Evolutionary conservation across 2,329 filamentous ascomycete genomes (phyloP), one percentile per base, ranked within the genome.

Genomic region (Parasarocladium wereldwijsianum): DNA sequence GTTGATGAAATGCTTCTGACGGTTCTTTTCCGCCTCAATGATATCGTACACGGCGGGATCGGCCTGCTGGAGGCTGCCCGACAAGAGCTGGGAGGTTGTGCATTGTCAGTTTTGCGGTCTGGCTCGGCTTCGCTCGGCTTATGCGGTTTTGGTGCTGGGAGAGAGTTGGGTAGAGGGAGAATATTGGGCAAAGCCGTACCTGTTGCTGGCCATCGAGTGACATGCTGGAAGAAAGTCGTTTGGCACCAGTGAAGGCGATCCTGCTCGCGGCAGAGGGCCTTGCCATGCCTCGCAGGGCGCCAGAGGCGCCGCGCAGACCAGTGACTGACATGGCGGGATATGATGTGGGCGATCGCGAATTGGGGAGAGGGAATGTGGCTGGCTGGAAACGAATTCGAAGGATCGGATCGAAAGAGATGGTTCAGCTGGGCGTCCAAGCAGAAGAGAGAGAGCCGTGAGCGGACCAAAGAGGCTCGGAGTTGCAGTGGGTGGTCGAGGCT

Each of bases 1-100:
- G 57, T 96, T 96, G 62, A 98, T 93, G 49, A 94, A 98, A 56
- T 96, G 85, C 58, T 93, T 93, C 57, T 98, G 90, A 43, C 90
- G 73, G 42, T 70, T 70, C 71, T 96, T 96, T 65, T 98, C 90
- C 83, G 93, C 20, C 55, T 93, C 79, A 43, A 96, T 74, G 45
- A 96, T 94, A 31, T 81, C 74, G 52, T 76, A 93, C 40, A 96
- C 78, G 29, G 75, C 64, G 25, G 87, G 83, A 53, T 96, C 90
- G 40, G 84, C 83, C 45, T 90, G 70, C 50, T 85, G 67, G 31
- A 98, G 69, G 49, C 79, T 66, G 33, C 80, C 68, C 26, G 80
- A 71, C 32, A 98, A 75, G 32, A 94, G 61, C 85, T 94, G 41
- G 23, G 32, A 27, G 17, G 11, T 15, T n/a, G 15, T 21, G 13